Evolutionary conservation across 495 filamentous ascomycete species (phyloP).

Genomic region (Tirmania nivea): DNA sequence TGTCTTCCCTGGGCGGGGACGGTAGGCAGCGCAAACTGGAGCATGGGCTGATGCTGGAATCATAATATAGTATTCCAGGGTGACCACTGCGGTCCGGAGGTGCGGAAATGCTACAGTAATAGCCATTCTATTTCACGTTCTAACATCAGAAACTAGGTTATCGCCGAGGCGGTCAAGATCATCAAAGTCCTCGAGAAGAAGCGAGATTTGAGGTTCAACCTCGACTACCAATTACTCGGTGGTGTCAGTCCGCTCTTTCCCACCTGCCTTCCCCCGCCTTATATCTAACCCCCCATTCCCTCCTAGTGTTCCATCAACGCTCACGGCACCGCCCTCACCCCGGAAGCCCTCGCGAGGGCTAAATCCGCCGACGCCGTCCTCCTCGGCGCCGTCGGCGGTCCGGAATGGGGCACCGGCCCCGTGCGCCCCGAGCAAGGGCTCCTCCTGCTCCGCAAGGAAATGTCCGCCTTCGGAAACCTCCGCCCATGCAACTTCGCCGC

Average conservation of each 20-base stretch:
- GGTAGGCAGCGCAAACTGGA: not conserved
- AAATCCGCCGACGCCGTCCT: constrained; percentile 82
- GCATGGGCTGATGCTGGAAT: not conserved
- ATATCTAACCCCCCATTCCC: not conserved
- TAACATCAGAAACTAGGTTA: not conserved
- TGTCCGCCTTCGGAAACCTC: constrained; percentile 89
- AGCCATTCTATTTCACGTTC: not conserved
- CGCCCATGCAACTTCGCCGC: constrained; percentile 94
- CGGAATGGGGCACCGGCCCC: constrained; percentile 83
- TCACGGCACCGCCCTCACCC: constrained; percentile 55
- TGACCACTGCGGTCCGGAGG: constrained; percentile 92
- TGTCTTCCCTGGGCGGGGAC: not conserved
- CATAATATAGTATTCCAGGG: constrained; percentile 41
- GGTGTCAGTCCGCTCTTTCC: constrained; percentile 43
- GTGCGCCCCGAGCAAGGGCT: constrained; percentile 91
- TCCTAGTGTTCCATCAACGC: constrained; percentile 57
- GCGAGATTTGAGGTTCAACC: constrained; percentile 58
- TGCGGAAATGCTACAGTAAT: constrained; percentile 21
- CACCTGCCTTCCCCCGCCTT: not conserved
- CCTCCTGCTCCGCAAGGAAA: constrained; percentile 79
- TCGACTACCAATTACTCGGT: constrained; percentile 78
- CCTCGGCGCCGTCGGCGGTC: constrained; percentile 86
- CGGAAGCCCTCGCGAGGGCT: constrained; percentile 63
- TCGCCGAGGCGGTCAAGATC: constrained; percentile 25
- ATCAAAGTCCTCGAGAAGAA: constrained; percentile 53